A percentile compares a stretch with the other conserved stretches of the same genome.
phyloP scores from a whole-genome alignment of 257 asterid genomes.

The Solanum microdontum region DNA sequence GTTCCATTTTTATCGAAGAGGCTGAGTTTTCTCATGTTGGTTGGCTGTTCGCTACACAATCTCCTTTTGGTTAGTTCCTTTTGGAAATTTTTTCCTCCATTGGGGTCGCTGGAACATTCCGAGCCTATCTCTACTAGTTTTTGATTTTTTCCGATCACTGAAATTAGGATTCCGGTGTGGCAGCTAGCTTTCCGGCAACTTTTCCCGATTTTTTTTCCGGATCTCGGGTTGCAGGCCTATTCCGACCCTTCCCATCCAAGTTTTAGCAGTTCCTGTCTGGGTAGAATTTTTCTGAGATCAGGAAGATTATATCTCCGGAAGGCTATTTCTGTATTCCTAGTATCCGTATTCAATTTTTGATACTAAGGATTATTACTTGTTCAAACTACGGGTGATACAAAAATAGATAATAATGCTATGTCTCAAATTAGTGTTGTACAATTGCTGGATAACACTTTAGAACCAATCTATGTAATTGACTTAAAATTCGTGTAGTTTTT shows the following conservation, averaged over 20 bases:
- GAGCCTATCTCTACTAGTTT: background rate
- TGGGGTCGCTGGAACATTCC: background rate
- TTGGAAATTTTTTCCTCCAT: background rate
- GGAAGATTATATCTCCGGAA: background rate
- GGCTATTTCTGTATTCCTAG: background rate
- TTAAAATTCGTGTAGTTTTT: background rate
- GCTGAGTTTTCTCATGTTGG: background rate
- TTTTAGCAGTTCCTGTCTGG: background rate
- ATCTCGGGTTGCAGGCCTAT: background rate
- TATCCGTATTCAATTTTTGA: background rate
- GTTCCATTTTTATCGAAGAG: background rate
- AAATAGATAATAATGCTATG: background rate
- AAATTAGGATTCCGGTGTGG: background rate
- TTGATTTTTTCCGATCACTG: background rate
- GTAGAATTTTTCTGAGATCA: background rate
- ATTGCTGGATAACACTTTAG: background rate
- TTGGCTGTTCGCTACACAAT: background rate
- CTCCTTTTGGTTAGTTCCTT: background rate
- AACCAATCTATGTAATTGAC: background rate
- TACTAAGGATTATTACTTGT: background rate
- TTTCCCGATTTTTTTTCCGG: background rate
- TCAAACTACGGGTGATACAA: background rate
- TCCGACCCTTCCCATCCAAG: background rate
- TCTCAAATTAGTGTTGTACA: background rate
- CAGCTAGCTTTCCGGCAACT: background rate